These are phyloP conservation scores for Tulasnella sp. DNA, from an alignment of 768 basidiomycete species.

Conservation along the genomic window DNA sequence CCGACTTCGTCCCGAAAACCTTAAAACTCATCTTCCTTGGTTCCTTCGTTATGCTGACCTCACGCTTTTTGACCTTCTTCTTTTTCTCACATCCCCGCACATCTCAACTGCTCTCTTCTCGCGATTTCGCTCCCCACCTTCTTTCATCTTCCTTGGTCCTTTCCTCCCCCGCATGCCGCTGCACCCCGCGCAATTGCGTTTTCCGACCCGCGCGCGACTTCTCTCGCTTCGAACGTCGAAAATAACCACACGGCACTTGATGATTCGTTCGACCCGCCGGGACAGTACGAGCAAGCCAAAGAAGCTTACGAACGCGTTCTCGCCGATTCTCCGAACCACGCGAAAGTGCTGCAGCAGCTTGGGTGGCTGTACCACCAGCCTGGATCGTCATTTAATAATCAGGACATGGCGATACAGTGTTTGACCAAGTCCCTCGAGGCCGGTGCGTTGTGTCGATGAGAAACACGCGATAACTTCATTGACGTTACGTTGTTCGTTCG, in stretches of 20 bases:
- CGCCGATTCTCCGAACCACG: conserved; percentile 82
- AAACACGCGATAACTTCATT: not conserved
- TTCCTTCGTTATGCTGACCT: too few species aligned
- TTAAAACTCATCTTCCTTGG: too few species aligned
- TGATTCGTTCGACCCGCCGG: not conserved
- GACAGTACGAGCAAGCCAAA: conserved; percentile 75
- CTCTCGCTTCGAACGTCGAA: not conserved
- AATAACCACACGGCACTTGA: too few species aligned
- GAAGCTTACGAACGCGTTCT: conserved; percentile 96
- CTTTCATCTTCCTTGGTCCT: too few species aligned
- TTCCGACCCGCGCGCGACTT: not conserved
- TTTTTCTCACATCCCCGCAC: not conserved
- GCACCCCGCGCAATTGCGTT: too few species aligned
- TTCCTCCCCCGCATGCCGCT: not conserved
- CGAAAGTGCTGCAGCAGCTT: conserved; percentile 94
- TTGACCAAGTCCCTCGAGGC: conserved; percentile 92
- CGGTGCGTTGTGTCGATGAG: conserved; percentile 45
- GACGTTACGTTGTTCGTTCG: not conserved
- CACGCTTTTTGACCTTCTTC: not conserved
- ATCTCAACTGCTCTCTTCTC: conserved; percentile 3
- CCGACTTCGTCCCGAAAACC: conserved; percentile 2
- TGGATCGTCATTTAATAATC: conserved; percentile 88
- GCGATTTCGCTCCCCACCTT: not conserved
- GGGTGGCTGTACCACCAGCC: conserved; percentile 98
- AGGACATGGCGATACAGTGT: conserved; percentile 87